Evolutionary conservation across 352 stramenopile genomes (phyloP).

Genomic region (Pythium scleroteichum): DNA sequence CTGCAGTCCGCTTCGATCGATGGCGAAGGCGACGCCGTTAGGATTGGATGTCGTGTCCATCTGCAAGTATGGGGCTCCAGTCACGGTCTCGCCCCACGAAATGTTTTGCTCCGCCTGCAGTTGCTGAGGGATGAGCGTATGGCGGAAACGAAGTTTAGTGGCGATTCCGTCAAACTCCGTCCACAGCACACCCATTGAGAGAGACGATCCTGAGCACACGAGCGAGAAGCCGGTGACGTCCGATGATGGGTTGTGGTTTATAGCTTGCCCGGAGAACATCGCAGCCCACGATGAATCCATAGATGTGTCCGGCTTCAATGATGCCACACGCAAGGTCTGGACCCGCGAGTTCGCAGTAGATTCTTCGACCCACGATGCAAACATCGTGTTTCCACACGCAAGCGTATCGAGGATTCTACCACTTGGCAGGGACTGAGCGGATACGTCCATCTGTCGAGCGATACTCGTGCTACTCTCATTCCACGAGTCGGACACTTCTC

Average conservation of each 20-base stretch:
- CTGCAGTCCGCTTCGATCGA: slow-evolving; percentile 49
- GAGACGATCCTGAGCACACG: slow-evolving; percentile 37
- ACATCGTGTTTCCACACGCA: slow-evolving; percentile 42
- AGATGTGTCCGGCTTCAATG: neutral
- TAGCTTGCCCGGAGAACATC: slow-evolving; percentile 4
- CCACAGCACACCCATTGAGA: slow-evolving; percentile 49
- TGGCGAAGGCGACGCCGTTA: slow-evolving; percentile 43
- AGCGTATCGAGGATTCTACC: slow-evolving; percentile 27
- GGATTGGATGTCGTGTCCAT: slow-evolving; percentile 41
- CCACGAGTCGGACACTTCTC: slow-evolving; percentile 53
- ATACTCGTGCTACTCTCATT: slow-evolving; percentile 33
- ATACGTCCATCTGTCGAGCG: slow-evolving; percentile 9
- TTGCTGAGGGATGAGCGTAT: slow-evolving; percentile 33
- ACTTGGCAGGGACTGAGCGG: slow-evolving; percentile 2
- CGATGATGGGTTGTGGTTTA: slow-evolving; percentile 58
- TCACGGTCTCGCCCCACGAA: slow-evolving; percentile 41
- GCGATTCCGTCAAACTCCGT: slow-evolving; percentile 74
- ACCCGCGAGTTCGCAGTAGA: slow-evolving; percentile 4
- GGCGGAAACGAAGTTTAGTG: slow-evolving; percentile 62
- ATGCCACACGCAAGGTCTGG: slow-evolving; percentile 18
- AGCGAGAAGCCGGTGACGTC: slow-evolving; percentile 42
- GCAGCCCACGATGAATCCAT: slow-evolving; percentile 4
- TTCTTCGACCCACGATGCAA: slow-evolving; percentile 50
- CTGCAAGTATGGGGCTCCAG: slow-evolving; percentile 43
- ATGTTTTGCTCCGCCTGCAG: slow-evolving; percentile 1